Percentiles rank a stretch among this genome's conserved stretches.
Evolutionary conservation across 2,329 filamentous ascomycete genomes (phyloP).

Genomic region (Ophiosphaerella herpotricha): DNA sequence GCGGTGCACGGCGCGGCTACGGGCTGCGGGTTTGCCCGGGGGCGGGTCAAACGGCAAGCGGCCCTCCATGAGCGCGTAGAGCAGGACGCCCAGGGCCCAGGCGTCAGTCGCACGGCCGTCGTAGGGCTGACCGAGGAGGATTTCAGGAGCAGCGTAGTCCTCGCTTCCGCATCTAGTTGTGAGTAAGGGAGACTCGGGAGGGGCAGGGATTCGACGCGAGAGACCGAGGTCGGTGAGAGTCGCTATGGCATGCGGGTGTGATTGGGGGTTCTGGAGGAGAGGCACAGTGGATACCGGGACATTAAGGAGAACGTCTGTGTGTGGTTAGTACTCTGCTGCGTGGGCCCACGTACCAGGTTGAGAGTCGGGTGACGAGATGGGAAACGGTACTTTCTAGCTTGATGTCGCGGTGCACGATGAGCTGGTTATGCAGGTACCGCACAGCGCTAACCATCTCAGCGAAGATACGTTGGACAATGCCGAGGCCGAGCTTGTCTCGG

Average conservation of each 20-base stretch:
- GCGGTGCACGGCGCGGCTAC: constrained; percentile 83
- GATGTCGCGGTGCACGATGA: constrained; percentile 94
- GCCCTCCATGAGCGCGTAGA: constrained; percentile 94
- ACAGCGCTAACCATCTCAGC: constrained; percentile 86
- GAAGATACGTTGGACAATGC: constrained; percentile 82
- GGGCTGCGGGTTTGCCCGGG: constrained; percentile 75
- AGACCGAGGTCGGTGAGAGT: constrained; percentile 92
- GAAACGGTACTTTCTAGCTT: constrained; percentile 86
- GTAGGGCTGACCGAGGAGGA: constrained; percentile 93
- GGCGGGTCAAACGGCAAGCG: constrained; percentile 89
- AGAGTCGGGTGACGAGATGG: constrained; percentile 14
- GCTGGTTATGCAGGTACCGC: constrained; percentile 79
- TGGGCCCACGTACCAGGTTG: constrained; percentile 26
- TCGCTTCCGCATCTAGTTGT: constrained; percentile 93
- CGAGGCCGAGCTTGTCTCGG: constrained; percentile 67
- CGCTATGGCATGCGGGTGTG: constrained; percentile 79
- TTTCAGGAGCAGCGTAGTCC: constrained; percentile 95
- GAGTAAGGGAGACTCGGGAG: constrained; percentile 80
- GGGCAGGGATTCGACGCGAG: constrained; percentile 75
- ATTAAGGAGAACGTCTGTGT: constrained; percentile 86
- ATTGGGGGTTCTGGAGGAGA: constrained; percentile 68
- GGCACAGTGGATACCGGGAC: constrained; percentile 70
- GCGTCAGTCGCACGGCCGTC: constrained; percentile 90
- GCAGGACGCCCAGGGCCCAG: constrained; percentile 90
- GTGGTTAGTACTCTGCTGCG: constrained; percentile 33